Percentiles rank a stretch among this genome's conserved stretches.
Evolutionary conservation across 192 early-diverging fungal genomes (phyloP).

Genomic region (Podila verticillata): DNA sequence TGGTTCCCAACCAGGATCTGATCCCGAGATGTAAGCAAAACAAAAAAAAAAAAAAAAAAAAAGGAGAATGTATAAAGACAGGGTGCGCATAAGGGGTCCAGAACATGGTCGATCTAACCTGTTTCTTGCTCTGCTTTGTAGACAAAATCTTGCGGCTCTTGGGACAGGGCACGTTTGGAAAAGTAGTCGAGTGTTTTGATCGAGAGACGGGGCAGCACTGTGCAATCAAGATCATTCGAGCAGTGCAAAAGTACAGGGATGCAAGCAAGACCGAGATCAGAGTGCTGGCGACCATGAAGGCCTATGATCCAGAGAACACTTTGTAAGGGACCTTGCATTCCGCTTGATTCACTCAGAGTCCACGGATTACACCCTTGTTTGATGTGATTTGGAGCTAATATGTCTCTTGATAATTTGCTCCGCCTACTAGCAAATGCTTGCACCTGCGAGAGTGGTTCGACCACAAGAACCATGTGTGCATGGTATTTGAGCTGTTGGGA

Average conservation of each 20-base stretch:
- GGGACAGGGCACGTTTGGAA: constrained; percentile 98
- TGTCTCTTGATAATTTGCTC: background rate
- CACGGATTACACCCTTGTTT: background rate
- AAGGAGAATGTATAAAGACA: too few species aligned
- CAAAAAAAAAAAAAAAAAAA: background rate
- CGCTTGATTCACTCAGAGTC: background rate
- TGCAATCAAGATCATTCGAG: constrained; percentile 95
- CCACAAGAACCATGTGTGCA: constrained; percentile 93
- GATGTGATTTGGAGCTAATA: background rate
- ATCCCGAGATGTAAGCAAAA: constrained; percentile 74
- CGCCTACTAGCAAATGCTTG: constrained; percentile 81
- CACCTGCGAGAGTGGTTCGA: constrained; percentile 88
- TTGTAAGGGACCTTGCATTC: constrained; percentile 64
- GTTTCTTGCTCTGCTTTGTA: constrained; percentile 24
- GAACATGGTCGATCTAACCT: background rate
- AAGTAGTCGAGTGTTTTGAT: constrained; percentile 92
- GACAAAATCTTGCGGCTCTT: constrained; percentile 86
- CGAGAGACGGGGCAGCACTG: constrained; percentile 60
- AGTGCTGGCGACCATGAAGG: constrained; percentile 82
- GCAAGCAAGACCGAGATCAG: constrained; percentile 91
- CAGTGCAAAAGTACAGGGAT: constrained; percentile 94
- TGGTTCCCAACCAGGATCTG: constrained; percentile 76
- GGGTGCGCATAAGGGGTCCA: too few species aligned
- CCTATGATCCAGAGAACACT: constrained; percentile 80
- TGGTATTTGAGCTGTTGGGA: constrained; percentile 95